Conservation (phyloP, 805 yeast genomes). For the Starmerella vaccinii region DNA sequence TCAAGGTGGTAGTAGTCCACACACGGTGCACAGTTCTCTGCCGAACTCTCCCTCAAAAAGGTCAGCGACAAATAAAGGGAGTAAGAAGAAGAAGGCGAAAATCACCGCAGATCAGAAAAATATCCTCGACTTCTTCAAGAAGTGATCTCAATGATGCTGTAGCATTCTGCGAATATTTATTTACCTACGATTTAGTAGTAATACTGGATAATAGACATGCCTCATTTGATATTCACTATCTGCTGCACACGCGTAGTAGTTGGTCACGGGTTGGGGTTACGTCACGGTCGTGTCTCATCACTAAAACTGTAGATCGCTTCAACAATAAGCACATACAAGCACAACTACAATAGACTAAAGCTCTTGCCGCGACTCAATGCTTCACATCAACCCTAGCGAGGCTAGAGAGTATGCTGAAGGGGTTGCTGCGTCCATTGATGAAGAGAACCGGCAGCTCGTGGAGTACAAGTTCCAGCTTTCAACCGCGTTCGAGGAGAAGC, state of each 20-base stretch:
- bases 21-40: background rate
- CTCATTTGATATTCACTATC: too few species aligned
- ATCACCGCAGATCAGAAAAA: conserved; percentile 9
- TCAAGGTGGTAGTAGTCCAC: conserved; percentile 9
- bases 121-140: conserved; percentile 16
- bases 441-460: conserved; percentile 2
- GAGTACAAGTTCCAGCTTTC: conserved; percentile 3
- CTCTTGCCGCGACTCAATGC: too few species aligned
- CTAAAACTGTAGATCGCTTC: too few species aligned
- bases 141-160: background rate
- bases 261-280: too few species aligned
- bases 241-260: too few species aligned
- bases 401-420: background rate
- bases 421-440: background rate
- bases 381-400: background rate
- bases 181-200: too few species aligned
- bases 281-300: too few species aligned
- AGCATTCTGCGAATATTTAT: background rate
- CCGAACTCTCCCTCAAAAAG: background rate
- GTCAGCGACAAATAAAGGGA: background rate
- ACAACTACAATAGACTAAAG: too few species aligned
- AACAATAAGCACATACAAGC: too few species aligned
- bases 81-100: background rate
- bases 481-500: background rate
- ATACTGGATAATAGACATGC: too few species aligned